Evolutionary conservation across 192 early-diverging fungal species (phyloP), one percentile per base, ranked within the genome.

Genomic region (Backusella westeae): DNA sequence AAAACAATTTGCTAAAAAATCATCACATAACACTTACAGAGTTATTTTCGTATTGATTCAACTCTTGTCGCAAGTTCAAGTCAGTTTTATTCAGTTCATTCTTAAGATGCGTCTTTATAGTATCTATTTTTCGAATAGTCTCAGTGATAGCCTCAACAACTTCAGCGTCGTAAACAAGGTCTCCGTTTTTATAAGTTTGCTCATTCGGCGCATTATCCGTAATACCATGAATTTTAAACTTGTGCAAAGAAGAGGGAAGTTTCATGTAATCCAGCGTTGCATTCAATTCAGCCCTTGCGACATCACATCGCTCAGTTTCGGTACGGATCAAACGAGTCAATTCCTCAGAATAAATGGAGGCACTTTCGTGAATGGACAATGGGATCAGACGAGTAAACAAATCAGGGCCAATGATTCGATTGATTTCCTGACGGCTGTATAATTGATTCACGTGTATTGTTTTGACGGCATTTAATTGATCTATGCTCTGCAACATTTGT

Each of bases 311-410:
- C 72, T 92, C 95, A n/a, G 90, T 89, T 67, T 96, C 94, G n/a
- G 85, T 79, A 29, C 98, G 91, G 6, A 98, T 87, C 44, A 99
- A 75, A 84, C 96, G 95, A 23, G 95, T 95, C 84, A 97, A 95
- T 80, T 98, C 96, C 79, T 98, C 97, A 32, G 96, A 96, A 77
- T 99, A 99, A 71, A 98, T 69, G 26, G 93, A 95, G 7, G 96
- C 88, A 56, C 94, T 91, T 83, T 98, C 96, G 81, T 98, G 96
- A 0, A 99, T 94, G 12, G 90, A 87, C 53, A 99, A 84, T 1
- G 98, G 98, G 21, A 99, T 91, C 49, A 99, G 88, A n/a, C 88
- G 84, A 39, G 88, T 81, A 76, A 99, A 99, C 69, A 98, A 91
- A 83, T 98, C 97, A 3, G 88, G 82, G 3, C 97, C 97, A 66